These are phyloP conservation scores for Candida easanensis DNA, from an alignment of 805 yeast species.

Conservation along the genomic window DNA sequence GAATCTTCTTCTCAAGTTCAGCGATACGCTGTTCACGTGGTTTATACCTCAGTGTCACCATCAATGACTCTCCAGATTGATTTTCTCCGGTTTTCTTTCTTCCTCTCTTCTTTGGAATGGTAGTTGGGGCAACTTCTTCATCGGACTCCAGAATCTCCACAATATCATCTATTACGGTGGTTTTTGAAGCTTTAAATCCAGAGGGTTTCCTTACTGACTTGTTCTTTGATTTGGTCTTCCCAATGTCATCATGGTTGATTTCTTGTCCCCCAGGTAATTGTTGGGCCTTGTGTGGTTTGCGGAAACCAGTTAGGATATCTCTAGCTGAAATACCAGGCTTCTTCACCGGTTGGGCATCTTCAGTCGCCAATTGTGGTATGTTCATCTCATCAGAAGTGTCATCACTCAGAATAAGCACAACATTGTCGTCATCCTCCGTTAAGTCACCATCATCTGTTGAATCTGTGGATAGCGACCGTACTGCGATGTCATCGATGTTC, in stretches of 20 bases:
- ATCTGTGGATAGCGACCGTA: too few species aligned
- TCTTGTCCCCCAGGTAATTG: too few species aligned
- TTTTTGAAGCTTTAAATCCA: not conserved
- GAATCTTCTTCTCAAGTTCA: conserved; percentile 25
- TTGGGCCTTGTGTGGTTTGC: not conserved
- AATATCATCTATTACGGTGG: conserved; percentile 6
- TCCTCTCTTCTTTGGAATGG: conserved; percentile 1
- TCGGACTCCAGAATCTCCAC: conserved; percentile 18
- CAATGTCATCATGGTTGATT: not conserved
- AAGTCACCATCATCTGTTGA: not conserved
- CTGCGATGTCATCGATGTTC: too few species aligned
- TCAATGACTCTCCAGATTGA: conserved; percentile 3
- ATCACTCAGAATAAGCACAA: not conserved
- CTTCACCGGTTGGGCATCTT: not conserved
- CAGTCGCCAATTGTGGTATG: not conserved
- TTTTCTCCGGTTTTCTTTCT: not conserved
- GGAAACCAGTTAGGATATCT: conserved; percentile 9
- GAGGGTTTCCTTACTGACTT: too few species aligned
- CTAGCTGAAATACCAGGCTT: conserved; percentile 4
- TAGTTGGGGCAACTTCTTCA: conserved; percentile 4
- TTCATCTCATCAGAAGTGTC: not conserved
- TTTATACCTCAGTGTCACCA: conserved; percentile 21
- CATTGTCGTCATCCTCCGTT: not conserved
- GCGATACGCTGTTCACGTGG: conserved; percentile 16
- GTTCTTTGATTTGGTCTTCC: not conserved